Evolutionary conservation across 768 basidiomycete species (phyloP).

Genomic region (Stropharia rugosoannulata): DNA sequence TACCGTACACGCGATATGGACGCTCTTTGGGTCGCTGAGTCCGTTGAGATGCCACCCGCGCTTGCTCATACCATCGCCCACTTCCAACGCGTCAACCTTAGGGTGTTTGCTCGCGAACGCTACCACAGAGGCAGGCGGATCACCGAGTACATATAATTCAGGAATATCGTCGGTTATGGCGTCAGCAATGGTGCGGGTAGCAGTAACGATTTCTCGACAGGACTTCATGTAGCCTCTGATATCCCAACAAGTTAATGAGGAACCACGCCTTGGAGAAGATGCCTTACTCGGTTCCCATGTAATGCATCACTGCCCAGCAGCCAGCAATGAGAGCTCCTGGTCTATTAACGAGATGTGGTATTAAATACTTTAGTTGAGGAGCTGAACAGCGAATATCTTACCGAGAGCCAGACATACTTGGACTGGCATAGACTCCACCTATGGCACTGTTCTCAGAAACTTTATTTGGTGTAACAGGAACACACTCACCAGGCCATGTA

Average conservation of each 20-base stretch:
- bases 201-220: constrained; percentile 78
- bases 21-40: constrained; percentile 70
- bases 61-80: constrained; percentile 86
- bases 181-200: constrained; percentile 67
- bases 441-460: constrained; percentile 6
- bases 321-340: constrained; percentile 93
- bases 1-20: constrained; percentile 95
- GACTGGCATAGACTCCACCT: constrained; percentile 91
- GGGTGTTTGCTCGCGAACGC: constrained; percentile 75
- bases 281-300: constrained; percentile 82
- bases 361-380: background rate
- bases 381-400: constrained; percentile 28
- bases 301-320: constrained; percentile 95
- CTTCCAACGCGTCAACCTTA: constrained; percentile 74
- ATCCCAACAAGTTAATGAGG: constrained; percentile 1
- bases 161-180: constrained; percentile 68
- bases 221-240: constrained; percentile 84
- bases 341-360: constrained; percentile 35
- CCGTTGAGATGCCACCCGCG: constrained; percentile 93
- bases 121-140: constrained; percentile 87
- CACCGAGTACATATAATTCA: constrained; percentile 86
- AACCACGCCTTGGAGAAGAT: background rate
- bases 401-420: constrained; percentile 89
- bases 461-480: background rate
- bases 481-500: constrained; percentile 64